phyloP scores from a whole-genome alignment of 1,284 basidiomycete species.

The Marasmius sp. region DNA sequence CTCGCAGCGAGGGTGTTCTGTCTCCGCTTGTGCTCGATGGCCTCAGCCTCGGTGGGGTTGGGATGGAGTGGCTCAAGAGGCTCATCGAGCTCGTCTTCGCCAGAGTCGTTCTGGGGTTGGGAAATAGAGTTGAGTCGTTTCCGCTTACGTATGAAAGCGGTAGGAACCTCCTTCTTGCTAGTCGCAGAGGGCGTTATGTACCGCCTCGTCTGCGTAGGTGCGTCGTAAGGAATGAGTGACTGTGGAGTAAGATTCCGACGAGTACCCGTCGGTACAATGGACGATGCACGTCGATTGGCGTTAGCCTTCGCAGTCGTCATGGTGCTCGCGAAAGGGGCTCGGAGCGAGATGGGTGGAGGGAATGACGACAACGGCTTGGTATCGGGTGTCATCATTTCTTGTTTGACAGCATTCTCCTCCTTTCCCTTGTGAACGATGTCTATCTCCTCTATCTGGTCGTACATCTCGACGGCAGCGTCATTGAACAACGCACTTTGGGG shows the following conservation, averaged over 20 bases:
- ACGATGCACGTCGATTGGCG: neutral
- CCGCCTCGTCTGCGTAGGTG: slow-evolving; percentile 56
- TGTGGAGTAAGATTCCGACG: slow-evolving; percentile 52
- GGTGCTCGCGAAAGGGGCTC: slow-evolving; percentile 19
- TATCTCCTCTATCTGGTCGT: neutral
- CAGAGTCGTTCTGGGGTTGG: neutral
- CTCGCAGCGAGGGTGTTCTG: slow-evolving; percentile 82
- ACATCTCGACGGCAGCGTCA: slow-evolving; percentile 7
- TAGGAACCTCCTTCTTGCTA: slow-evolving; percentile 56
- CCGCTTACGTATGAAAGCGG: slow-evolving; percentile 58
- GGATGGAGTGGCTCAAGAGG: slow-evolving; percentile 26
- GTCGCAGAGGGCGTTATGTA: slow-evolving; percentile 59
- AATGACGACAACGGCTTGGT: slow-evolving; percentile 33
- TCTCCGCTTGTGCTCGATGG: slow-evolving; percentile 75
- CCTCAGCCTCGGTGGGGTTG: slow-evolving; percentile 51
- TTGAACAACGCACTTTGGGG: slow-evolving; percentile 7
- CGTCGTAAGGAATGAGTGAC: slow-evolving; percentile 52
- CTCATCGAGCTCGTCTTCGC: slow-evolving; percentile 28
- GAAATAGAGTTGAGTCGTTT: slow-evolving; percentile 33
- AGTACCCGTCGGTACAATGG: slow-evolving; percentile 40
- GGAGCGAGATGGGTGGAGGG: slow-evolving; percentile 23
- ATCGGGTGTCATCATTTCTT: slow-evolving; percentile 11
- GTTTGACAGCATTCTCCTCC: slow-evolving; percentile 35
- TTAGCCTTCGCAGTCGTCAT: slow-evolving; percentile 16
- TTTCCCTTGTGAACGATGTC: neutral